Conservation (phyloP, 495 filamentous ascomycete species). For the Aspergillus saccharolyticus region DNA sequence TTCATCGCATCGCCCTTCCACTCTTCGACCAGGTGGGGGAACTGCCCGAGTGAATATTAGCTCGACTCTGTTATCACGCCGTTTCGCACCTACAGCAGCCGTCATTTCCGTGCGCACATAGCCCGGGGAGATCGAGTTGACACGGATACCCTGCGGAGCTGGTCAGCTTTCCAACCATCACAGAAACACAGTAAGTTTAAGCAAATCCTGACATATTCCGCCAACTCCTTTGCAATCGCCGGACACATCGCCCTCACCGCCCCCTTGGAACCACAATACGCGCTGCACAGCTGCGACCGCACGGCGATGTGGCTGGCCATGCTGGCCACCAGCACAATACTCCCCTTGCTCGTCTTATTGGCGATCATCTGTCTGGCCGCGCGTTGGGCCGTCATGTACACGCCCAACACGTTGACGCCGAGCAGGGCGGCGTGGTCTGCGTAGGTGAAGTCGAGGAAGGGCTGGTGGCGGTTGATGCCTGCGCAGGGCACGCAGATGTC, state of each 20-base stretch:
- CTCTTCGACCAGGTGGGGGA: conserved; percentile 60
- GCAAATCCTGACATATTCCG: conserved; percentile 22
- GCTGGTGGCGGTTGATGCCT: conserved; percentile 34
- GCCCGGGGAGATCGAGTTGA: conserved; percentile 44
- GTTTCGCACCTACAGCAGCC: conserved; percentile 48
- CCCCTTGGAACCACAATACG: conserved; percentile 64
- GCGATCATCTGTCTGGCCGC: conserved; percentile 46
- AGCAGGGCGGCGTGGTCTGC: conserved; percentile 40
- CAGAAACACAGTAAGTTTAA: background rate
- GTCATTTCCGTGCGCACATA: conserved; percentile 45
- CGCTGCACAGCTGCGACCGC: conserved; percentile 71
- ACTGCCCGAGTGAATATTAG: conserved; percentile 61
- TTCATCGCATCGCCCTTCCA: conserved; percentile 75
- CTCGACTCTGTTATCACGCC: conserved; percentile 7
- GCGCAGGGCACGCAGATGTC: conserved; percentile 41
- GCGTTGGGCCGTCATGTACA: conserved; percentile 40
- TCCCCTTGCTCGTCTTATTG: conserved; percentile 41
- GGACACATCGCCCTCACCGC: conserved; percentile 63
- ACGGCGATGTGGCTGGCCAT: conserved; percentile 49
- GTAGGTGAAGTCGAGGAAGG: conserved; percentile 39
- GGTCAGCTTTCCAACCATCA: too few relatives aligned
- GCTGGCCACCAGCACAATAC: conserved; percentile 44
- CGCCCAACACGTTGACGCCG: conserved; percentile 30
- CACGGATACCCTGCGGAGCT: conserved; percentile 37
- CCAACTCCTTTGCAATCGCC: conserved; percentile 60